Evolutionary conservation across 495 filamentous ascomycete species (phyloP).

Genomic region (Aspergillus biplanus): DNA sequence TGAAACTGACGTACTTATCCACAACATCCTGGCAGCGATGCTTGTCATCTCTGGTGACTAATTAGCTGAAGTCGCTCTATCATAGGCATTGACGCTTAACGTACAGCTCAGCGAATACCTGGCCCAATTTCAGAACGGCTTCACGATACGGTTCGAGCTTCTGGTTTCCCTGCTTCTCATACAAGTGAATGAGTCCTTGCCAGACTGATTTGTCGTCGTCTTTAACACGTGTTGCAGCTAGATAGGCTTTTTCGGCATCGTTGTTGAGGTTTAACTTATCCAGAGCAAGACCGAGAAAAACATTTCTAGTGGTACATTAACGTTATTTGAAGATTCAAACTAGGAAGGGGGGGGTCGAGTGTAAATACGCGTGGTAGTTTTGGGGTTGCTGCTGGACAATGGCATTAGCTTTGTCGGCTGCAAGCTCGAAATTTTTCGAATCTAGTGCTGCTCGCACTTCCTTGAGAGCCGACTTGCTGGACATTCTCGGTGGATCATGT

Average conservation of each 20-base stretch:
- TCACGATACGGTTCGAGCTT: constrained; percentile 76
- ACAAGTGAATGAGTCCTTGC: constrained; percentile 87
- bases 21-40: constrained; percentile 77
- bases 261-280: constrained; percentile 73
- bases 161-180: constrained; percentile 70
- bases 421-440: constrained; percentile 76
- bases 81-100: constrained; percentile 32
- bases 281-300: constrained; percentile 80
- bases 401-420: constrained; percentile 65
- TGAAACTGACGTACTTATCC: constrained; percentile 76
- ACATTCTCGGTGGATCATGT: constrained; percentile 42
- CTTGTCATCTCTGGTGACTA: constrained; percentile 55
- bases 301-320: constrained; percentile 52
- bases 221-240: constrained; percentile 69
- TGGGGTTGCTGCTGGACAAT: constrained; percentile 72
- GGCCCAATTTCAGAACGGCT: constrained; percentile 71
- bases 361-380: constrained; percentile 78
- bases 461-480: constrained; percentile 80
- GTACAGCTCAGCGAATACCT: constrained; percentile 69
- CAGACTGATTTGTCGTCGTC: constrained; percentile 71
- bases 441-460: constrained; percentile 79
- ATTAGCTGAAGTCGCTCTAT: constrained; percentile 12
- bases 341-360: not conserved
- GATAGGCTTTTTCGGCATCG: constrained; percentile 75
- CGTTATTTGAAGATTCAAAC: constrained; percentile 5